Percentiles rank a stretch among this genome's conserved stretches.
These are phyloP conservation scores for Fusarium robinianum DNA, from an alignment of 2,329 filamentous ascomycete genomes.

Conservation along the genomic window DNA sequence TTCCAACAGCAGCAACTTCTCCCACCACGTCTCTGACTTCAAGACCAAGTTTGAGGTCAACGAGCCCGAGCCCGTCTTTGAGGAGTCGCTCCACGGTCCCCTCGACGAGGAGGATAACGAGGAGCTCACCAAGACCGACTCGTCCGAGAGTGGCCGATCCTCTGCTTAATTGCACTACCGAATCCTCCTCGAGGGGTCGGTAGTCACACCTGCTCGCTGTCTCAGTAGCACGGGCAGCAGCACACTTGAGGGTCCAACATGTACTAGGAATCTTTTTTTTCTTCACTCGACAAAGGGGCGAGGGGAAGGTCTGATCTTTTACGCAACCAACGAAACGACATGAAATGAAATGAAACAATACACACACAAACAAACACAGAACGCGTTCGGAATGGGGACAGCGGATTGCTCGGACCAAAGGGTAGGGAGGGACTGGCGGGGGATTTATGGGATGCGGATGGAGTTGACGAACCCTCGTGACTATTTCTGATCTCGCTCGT, in stretches of 20 bases:
- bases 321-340: constrained; percentile 35
- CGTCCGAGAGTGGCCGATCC: constrained; percentile 64
- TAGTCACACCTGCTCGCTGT: constrained; percentile 28
- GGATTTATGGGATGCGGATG: constrained; percentile 21
- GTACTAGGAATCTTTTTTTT: constrained; percentile 27
- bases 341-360: constrained; percentile 33
- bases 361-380: constrained; percentile 22
- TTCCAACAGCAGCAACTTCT: constrained; percentile 84
- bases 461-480: constrained; percentile 35
- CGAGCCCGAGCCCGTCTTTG: constrained; percentile 89
- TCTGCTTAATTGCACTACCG: constrained; percentile 50
- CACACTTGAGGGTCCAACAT: constrained; percentile 26
- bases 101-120: constrained; percentile 59
- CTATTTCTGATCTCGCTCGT: constrained; percentile 34
- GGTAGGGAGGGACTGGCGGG: constrained; percentile 9
- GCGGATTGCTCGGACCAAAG: constrained; percentile 8
- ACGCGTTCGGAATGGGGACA: constrained; percentile 2
- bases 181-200: constrained; percentile 17
- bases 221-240: constrained; percentile 39
- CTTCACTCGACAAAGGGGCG: constrained; percentile 1
- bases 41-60: constrained; percentile 96
- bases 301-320: constrained; percentile 22
- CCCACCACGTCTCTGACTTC: constrained; percentile 73
- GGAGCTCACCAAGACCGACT: constrained; percentile 59
- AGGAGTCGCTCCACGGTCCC: constrained; percentile 80